Percentiles rank a stretch among this genome's conserved stretches.
These are phyloP conservation scores for Zanthoxylum bungeanum DNA, from an alignment of 345 rosid species.

Conservation along the genomic window DNA sequence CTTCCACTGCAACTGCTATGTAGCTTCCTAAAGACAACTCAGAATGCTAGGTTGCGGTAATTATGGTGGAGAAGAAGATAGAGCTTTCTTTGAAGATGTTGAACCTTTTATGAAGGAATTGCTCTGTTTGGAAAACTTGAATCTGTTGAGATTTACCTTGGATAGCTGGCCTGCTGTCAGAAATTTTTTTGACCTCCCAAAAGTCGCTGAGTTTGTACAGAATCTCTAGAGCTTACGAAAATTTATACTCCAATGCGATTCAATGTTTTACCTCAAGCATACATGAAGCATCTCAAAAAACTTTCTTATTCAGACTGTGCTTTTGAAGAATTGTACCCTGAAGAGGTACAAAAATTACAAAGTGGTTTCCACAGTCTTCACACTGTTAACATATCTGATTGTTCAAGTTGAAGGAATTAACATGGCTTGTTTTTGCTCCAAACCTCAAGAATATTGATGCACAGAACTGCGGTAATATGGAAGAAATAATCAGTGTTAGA, in stretches of 20 bases:
- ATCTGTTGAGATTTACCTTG: not conserved
- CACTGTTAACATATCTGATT: rapidly evolving
- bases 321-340: no score
- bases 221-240: no score
- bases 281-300: no score
- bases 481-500: not conserved
- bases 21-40: not conserved
- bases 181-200: no score
- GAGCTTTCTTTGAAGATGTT: not conserved
- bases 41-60: not conserved
- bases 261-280: no score
- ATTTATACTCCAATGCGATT: no score
- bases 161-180: no score
- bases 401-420: no score
- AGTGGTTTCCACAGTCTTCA: no score
- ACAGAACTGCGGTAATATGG: not conserved
- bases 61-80: not conserved
- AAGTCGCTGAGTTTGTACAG: no score
- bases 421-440: not conserved
- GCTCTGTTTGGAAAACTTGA: constrained; percentile 8
- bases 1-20: constrained; percentile 17
- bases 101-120: constrained; percentile 8
- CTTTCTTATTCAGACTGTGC: no score
- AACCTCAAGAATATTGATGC: not conserved
- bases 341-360: no score